Evolutionary conservation across 2,329 filamentous ascomycete species (phyloP).

Genomic region (Atkinsonella hypoxylon): DNA sequence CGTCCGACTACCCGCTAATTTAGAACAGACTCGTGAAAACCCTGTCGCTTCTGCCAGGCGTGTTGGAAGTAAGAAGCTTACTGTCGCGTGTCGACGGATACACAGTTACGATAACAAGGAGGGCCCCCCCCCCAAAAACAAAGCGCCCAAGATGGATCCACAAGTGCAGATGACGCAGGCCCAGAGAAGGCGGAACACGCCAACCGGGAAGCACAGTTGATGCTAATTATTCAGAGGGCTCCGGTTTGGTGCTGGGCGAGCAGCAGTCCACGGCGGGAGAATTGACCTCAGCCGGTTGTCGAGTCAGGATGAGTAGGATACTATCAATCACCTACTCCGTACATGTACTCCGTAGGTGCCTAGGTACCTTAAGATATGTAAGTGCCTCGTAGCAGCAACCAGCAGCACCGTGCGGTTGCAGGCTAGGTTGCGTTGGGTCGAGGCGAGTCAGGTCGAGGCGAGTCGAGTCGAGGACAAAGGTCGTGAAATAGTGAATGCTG

Average conservation of each 20-base stretch:
- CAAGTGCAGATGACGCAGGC: background rate
- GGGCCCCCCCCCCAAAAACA: background rate
- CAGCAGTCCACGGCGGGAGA: too few relatives aligned
- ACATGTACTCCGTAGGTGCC: too few relatives aligned
- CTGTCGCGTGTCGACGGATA: conserved; percentile 2
- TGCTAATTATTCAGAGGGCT: background rate
- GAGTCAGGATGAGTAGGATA: too few relatives aligned
- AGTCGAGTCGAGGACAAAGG: background rate
- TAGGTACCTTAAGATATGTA: background rate
- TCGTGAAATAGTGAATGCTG: background rate
- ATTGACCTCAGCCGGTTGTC: too few relatives aligned
- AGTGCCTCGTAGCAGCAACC: background rate
- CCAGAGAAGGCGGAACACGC: conserved; percentile 1
- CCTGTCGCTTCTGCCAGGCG: background rate
- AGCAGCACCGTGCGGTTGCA: background rate
- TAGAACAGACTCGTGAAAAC: background rate
- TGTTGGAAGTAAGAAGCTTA: background rate
- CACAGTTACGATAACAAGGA: conserved; percentile 3
- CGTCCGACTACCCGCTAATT: background rate
- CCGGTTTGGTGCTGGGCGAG: too few relatives aligned
- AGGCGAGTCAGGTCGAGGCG: background rate
- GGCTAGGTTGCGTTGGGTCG: background rate
- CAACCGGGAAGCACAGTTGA: background rate
- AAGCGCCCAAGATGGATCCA: background rate
- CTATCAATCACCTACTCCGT: too few relatives aligned